Evolutionary conservation across 2,329 filamentous ascomycete species (phyloP).

Genomic region (Pyricularia pennisetigena): DNA sequence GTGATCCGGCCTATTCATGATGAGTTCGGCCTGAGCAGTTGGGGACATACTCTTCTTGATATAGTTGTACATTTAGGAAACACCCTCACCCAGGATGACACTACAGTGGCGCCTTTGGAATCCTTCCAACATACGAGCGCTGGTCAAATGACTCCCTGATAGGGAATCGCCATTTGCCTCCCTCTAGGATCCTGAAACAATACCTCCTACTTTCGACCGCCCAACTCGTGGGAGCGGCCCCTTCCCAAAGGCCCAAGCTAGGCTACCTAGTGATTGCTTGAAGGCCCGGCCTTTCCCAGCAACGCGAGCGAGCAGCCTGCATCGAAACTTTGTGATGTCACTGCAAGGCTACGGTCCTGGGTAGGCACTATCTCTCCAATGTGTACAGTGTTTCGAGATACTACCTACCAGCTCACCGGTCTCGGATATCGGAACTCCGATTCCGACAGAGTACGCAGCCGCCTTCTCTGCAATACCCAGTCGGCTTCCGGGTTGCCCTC

Average conservation of each 20-base stretch:
- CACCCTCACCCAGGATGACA: neutral
- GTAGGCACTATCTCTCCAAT: neutral
- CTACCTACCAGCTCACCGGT: neutral
- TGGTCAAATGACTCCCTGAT: neutral
- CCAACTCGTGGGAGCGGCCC: neutral
- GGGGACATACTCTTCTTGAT: neutral
- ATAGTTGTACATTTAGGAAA: neutral
- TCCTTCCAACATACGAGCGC: neutral
- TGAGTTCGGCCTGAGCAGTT: neutral
- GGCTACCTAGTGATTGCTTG: too few relatives aligned
- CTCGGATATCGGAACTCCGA: neutral
- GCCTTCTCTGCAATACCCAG: neutral
- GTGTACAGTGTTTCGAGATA: neutral
- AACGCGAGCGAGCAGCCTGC: neutral
- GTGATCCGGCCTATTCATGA: neutral
- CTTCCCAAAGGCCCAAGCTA: neutral
- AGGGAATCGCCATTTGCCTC: neutral
- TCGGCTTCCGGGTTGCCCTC: neutral
- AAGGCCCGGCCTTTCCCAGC: neutral
- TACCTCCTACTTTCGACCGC: neutral
- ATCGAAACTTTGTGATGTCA: neutral
- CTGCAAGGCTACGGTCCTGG: neutral
- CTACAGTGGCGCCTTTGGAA: neutral
- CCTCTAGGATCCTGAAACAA: neutral
- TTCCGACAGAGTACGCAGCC: neutral